These are phyloP conservation scores for Anisodus tanguticus DNA, from an alignment of 257 asterid species.

Conservation along the genomic window DNA sequence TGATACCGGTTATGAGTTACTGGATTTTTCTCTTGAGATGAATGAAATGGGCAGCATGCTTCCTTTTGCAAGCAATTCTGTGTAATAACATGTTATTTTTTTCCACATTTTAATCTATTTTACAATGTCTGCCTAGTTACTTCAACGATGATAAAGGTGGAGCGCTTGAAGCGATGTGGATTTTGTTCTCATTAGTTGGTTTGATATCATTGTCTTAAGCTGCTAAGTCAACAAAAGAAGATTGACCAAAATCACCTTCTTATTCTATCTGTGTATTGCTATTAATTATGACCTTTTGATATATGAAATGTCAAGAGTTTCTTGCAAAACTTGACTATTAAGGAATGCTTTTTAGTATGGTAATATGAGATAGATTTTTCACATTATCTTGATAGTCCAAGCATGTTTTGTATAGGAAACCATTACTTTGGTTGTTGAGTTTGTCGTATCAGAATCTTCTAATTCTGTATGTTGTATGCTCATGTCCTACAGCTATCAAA, in stretches of 20 bases:
- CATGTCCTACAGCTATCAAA: slow-evolving; percentile 39
- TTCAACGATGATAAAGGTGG: neutral
- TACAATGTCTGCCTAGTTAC: neutral
- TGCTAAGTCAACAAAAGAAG: too few relatives aligned
- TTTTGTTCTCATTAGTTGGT: slow-evolving; percentile 26
- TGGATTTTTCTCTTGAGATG: slow-evolving; percentile 21
- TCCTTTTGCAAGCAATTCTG: slow-evolving; percentile 39
- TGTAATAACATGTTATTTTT: slow-evolving; percentile 36
- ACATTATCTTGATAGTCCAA: neutral
- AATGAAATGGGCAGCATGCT: slow-evolving; percentile 32
- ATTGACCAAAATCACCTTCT: too few relatives aligned
- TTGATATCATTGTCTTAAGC: too few relatives aligned
- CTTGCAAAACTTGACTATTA: neutral
- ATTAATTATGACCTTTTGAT: too few relatives aligned
- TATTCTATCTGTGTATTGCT: too few relatives aligned
- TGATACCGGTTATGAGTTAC: neutral
- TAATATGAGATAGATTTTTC: neutral
- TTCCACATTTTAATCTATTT: neutral
- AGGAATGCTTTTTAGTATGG: neutral
- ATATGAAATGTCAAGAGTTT: too few relatives aligned
- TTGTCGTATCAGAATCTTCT: slow-evolving; percentile 20
- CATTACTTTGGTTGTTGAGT: neutral
- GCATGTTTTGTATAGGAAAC: neutral
- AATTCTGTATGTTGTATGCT: slow-evolving; percentile 17
- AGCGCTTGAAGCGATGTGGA: neutral